Evolutionary conservation across 2,329 filamentous ascomycete genomes (phyloP), one percentile per base, ranked within the genome.

Genomic region (Alternaria gaisen): DNA sequence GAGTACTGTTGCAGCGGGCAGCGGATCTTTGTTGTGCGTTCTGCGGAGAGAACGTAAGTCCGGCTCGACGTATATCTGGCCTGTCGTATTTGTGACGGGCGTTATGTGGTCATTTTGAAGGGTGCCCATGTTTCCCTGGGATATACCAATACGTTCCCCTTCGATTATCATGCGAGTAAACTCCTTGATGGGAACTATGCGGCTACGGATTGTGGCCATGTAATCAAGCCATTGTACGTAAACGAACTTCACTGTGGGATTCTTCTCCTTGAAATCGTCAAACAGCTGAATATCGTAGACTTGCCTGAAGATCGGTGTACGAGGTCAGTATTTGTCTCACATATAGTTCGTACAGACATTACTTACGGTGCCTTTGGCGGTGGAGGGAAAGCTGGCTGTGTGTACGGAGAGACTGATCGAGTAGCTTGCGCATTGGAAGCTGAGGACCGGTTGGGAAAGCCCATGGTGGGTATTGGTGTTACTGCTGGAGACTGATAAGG

Each of bases 151-250:
- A 11, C 79, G 69, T 3, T 67, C 68, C 1, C 76, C 77, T 47
- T 67, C 63, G 10, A 67, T 65, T 5, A 81, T 69, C 42, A 83
- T 62, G 10, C 74, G 73, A 5, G 72, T 66, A 56, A 82, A 82
- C 34, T 80, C 75, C 34, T 72, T 72, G 43, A 91, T 83, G 0
- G 92, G 91, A 2, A 95, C 79, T 63, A 92, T 85, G 3, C 91
- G 86, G 65, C 87, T 84, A 16, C 91, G 85, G 0, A 88, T 76
- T 3, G 86, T 90, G 2, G 87, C 87, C n/a, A 91, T 92, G 76
- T 91, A 90, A 77, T 96, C 92, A 24, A 91, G 81, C 88, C 90
- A 96, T 76, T 91, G 90, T 12, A 94, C 81, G 63, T 91, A 88
- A 18, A 96, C 78, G 70, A 89, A 94, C 61, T 89, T 87, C 5